Evolutionary conservation across 2,329 filamentous ascomycete species (phyloP).

Genomic region (Grosmannia serpens): DNA sequence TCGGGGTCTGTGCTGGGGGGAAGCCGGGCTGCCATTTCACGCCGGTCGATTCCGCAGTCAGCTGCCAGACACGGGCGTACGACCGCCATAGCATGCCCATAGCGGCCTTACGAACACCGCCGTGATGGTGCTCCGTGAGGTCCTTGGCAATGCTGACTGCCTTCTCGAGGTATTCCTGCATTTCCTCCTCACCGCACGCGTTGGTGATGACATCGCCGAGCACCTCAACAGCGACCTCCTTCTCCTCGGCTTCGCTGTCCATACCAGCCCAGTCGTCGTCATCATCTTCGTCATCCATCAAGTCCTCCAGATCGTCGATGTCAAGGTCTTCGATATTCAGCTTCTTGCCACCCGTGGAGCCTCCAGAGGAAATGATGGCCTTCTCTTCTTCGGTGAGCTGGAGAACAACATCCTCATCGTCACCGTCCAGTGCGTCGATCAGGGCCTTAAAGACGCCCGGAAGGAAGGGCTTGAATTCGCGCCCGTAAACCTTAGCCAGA

Average conservation of each 20-base stretch:
- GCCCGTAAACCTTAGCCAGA: slow-evolving; percentile 85
- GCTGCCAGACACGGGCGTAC: slow-evolving; percentile 80
- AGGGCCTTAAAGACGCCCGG: slow-evolving; percentile 68
- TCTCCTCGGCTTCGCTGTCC: slow-evolving; percentile 74
- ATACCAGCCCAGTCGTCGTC: slow-evolving; percentile 78
- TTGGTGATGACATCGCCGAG: slow-evolving; percentile 85
- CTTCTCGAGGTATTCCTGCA: slow-evolving; percentile 76
- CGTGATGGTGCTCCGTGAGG: slow-evolving; percentile 79
- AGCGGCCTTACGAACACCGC: slow-evolving; percentile 86
- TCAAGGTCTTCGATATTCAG: slow-evolving; percentile 59
- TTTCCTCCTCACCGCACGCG: slow-evolving; percentile 62
- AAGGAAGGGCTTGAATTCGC: slow-evolving; percentile 69
- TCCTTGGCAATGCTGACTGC: slow-evolving; percentile 71
- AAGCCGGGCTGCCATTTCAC: slow-evolving; percentile 85
- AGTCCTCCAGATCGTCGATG: slow-evolving; percentile 41
- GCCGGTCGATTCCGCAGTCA: slow-evolving; percentile 67
- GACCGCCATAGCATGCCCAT: slow-evolving; percentile 87
- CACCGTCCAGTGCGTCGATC: slow-evolving; percentile 73
- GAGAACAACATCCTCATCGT: slow-evolving; percentile 77
- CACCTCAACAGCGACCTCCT: slow-evolving; percentile 93
- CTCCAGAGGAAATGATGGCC: slow-evolving; percentile 18
- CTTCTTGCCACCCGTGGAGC: slow-evolving; percentile 53
- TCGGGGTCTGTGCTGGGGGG: slow-evolving; percentile 69
- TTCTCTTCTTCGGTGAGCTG: slow-evolving; percentile 65
- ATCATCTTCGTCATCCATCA: slow-evolving; percentile 51